A percentile compares a stretch with the other conserved stretches of the same genome.
Evolutionary conservation across 2,329 filamentous ascomycete genomes (phyloP).

Genomic region (Trichoderma simmonsii): DNA sequence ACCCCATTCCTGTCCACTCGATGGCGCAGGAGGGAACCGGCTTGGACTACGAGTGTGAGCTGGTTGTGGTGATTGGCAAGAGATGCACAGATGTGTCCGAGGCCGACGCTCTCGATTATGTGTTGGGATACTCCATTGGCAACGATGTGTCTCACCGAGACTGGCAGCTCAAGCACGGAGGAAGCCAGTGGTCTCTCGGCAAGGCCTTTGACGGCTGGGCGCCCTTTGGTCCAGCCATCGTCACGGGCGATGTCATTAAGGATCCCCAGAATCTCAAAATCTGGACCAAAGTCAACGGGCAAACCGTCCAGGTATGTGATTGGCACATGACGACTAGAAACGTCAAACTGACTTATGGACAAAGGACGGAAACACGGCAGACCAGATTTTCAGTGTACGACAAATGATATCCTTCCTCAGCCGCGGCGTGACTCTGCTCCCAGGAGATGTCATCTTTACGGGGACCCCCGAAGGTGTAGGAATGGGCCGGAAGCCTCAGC

Average conservation of each 20-base stretch:
- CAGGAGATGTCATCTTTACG: constrained; percentile 65
- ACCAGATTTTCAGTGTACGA: constrained; percentile 62
- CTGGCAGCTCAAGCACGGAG: constrained; percentile 67
- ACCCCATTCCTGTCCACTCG: constrained; percentile 62
- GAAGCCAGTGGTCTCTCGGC: constrained; percentile 67
- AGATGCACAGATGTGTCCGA: constrained; percentile 63
- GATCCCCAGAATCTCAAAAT: constrained; percentile 58
- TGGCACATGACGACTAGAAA: neutral
- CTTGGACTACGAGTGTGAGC: constrained; percentile 77
- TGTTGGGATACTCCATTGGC: constrained; percentile 71
- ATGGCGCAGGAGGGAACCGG: constrained; percentile 64
- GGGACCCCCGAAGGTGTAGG: constrained; percentile 69
- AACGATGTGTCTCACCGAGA: constrained; percentile 80
- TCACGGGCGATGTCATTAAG: constrained; percentile 51
- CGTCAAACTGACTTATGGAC: neutral
- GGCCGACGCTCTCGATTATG: constrained; percentile 63
- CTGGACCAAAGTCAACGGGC: constrained; percentile 57
- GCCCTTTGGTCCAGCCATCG: constrained; percentile 69
- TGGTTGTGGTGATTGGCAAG: constrained; percentile 70
- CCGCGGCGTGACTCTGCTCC: constrained; percentile 59
- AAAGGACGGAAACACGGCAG: constrained; percentile 52
- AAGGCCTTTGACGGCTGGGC: constrained; percentile 77
- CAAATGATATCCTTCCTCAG: constrained; percentile 59
- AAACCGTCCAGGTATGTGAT: constrained; percentile 47
- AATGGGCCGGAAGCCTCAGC: constrained; percentile 62